A percentile compares a stretch with the other conserved stretches of the same genome.
Evolutionary conservation across 208 protist species (phyloP).

Genomic region (Wallacemonas collosoma): DNA sequence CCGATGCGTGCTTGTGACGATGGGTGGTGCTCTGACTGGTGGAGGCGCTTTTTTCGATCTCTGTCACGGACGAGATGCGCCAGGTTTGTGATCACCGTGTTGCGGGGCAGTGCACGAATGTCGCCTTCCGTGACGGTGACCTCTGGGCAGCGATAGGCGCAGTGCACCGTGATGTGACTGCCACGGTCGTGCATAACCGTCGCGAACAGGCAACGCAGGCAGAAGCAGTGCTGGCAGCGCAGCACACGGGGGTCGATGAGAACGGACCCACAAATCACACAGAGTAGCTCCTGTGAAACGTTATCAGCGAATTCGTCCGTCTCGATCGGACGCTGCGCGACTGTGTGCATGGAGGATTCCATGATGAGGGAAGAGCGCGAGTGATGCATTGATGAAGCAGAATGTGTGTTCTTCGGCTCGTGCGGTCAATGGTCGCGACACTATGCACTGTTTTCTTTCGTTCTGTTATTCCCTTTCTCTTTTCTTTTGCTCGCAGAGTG

Average conservation of each 20-base stretch:
- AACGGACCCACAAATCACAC: conserved; percentile 48
- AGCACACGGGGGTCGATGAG: conserved; percentile 66
- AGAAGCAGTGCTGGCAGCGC: conserved; percentile 76
- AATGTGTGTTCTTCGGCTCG: no score
- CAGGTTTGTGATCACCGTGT: conserved; percentile 44
- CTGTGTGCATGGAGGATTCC: conserved; percentile 5
- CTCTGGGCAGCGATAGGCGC: conserved; percentile 46
- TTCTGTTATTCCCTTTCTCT: no score
- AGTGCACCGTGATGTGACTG: conserved; percentile 31
- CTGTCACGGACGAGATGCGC: conserved; percentile 19
- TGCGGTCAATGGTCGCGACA: no score
- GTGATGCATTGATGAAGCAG: neutral
- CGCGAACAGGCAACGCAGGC: conserved; percentile 61
- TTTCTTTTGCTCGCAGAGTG: no score
- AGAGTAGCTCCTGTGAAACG: conserved; percentile 45
- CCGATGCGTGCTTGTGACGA: neutral
- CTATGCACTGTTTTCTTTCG: no score
- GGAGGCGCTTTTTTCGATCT: conserved; percentile 16
- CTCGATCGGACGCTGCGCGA: neutral
- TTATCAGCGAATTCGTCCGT: conserved; percentile 22
- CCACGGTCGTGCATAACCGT: conserved; percentile 36
- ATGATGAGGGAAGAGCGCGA: neutral
- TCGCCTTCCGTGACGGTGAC: conserved; percentile 38
- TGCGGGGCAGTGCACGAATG: conserved; percentile 49
- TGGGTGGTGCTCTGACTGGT: neutral